Percentiles rank a stretch among this genome's conserved stretches.
Evolutionary conservation across 345 rosid genomes (phyloP).

Genomic region (Populus tremula): DNA sequence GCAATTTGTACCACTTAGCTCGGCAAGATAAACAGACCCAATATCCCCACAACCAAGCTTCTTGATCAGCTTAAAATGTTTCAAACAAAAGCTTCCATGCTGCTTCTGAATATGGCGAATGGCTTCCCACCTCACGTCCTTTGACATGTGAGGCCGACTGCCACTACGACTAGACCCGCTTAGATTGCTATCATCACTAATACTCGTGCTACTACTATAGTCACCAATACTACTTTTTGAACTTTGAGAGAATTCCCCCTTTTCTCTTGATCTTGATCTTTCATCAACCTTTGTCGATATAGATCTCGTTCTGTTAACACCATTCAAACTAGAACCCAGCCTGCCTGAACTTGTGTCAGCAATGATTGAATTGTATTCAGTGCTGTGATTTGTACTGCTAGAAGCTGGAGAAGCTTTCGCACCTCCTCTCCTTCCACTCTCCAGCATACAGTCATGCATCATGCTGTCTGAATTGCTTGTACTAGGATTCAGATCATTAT

Average conservation of each 20-base stretch:
- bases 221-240: conserved; percentile 82
- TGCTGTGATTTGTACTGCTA: conserved; percentile 29
- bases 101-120: conserved; percentile 53
- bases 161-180: conserved; percentile 52
- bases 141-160: conserved; percentile 77
- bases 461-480: conserved; percentile 30
- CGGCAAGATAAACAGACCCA: conserved; percentile 70
- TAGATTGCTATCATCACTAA: conserved; percentile 54
- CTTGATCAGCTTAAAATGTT: conserved; percentile 62
- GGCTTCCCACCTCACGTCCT: conserved; percentile 72
- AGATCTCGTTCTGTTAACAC: conserved; percentile 29
- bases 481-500: conserved; percentile 34
- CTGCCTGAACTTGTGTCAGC: conserved; percentile 36
- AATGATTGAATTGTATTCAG: conserved; percentile 37
- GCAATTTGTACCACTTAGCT: conserved; percentile 53
- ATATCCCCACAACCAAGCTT: conserved; percentile 79
- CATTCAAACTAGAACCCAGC: conserved; percentile 27
- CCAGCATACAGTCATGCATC: conserved; percentile 12
- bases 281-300: conserved; percentile 42
- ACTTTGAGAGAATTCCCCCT: conserved; percentile 70
- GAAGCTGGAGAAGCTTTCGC: conserved; percentile 38
- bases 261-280: conserved; percentile 52
- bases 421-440: conserved; percentile 35
- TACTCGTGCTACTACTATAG: conserved; percentile 58
- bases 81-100: conserved; percentile 56